Conservation (phyloP, 768 basidiomycete genomes). For the Dioszegia aurantiaca region DNA sequence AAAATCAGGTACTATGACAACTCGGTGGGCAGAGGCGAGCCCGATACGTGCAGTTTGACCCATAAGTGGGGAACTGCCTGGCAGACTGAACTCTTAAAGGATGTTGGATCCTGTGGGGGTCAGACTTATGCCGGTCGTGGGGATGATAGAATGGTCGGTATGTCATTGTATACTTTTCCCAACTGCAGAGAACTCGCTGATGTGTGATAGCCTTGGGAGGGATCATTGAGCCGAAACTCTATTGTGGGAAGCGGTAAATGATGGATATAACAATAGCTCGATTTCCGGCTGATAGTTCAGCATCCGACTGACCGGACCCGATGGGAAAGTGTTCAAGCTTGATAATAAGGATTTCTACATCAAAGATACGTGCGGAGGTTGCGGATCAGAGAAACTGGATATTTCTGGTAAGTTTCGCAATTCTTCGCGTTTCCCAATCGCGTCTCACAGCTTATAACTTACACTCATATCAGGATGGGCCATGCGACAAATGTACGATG, state of each 20-base stretch:
- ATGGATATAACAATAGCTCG: too few relatives aligned
- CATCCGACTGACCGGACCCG: neutral
- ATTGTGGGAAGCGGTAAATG: conserved; percentile 11
- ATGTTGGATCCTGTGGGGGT: conserved; percentile 4
- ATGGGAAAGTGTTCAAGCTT: neutral
- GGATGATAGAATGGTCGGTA: conserved; percentile 11
- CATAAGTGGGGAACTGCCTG: neutral
- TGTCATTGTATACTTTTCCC: neutral
- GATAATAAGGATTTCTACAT: conserved; percentile 11
- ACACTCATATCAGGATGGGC: conserved; percentile 8
- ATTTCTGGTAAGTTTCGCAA: conserved; percentile 8
- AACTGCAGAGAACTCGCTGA: neutral
- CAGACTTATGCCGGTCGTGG: neutral
- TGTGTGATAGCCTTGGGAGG: conserved; percentile 3
- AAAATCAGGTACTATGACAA: conserved; percentile 11
- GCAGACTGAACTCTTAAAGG: neutral
- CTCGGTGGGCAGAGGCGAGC: neutral
- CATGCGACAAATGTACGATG: conserved; percentile 1
- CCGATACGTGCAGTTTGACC: neutral
- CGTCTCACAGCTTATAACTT: too few relatives aligned
- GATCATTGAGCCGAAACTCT: neutral
- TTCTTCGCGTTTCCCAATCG: neutral
- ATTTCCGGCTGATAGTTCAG: neutral
- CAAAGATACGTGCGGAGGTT: conserved; percentile 1
- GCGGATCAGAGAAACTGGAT: neutral